Conservation (phyloP, 2,329 filamentous ascomycete genomes). For the Fusarium albosuccineum region DNA sequence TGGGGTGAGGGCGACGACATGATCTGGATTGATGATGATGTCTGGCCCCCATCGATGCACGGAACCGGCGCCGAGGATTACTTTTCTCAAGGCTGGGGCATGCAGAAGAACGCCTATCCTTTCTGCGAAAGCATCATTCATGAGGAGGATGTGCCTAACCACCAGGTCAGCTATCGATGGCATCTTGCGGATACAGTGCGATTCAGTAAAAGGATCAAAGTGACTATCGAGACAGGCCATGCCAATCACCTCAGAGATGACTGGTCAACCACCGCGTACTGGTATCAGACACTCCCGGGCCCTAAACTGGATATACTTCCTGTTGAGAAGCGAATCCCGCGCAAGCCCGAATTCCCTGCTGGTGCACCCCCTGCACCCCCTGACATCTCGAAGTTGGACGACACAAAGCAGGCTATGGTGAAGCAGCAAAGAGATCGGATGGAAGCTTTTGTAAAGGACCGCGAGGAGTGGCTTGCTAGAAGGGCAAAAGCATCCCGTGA, state of each 20-base stretch:
- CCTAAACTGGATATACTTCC: conserved; percentile 48
- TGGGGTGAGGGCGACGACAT: conserved; percentile 53
- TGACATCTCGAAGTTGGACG: conserved; percentile 9
- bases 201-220: conserved; percentile 48
- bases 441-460: conserved; percentile 41
- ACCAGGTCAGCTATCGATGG: conserved; percentile 52
- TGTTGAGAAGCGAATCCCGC: conserved; percentile 39
- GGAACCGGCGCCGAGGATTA: conserved; percentile 52
- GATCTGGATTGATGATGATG: conserved; percentile 53
- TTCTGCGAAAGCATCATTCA: conserved; percentile 52
- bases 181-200: conserved; percentile 50
- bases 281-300: conserved; percentile 51
- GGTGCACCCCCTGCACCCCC: conserved; percentile 20
- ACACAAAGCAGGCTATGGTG: conserved; percentile 17
- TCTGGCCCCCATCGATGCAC: conserved; percentile 51
- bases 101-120: conserved; percentile 53
- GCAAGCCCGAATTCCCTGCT: conserved; percentile 35
- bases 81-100: conserved; percentile 52
- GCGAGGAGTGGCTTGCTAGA: conserved; percentile 43
- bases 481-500: conserved; percentile 36
- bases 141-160: conserved; percentile 50
- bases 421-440: conserved; percentile 37
- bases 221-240: conserved; percentile 48
- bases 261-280: conserved; percentile 50
- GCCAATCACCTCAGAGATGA: conserved; percentile 51